A percentile compares a stretch with the other conserved stretches of the same genome.
These are phyloP conservation scores for Quillaja saponaria DNA, from an alignment of 306 rosid genomes.

Conservation along the genomic window DNA sequence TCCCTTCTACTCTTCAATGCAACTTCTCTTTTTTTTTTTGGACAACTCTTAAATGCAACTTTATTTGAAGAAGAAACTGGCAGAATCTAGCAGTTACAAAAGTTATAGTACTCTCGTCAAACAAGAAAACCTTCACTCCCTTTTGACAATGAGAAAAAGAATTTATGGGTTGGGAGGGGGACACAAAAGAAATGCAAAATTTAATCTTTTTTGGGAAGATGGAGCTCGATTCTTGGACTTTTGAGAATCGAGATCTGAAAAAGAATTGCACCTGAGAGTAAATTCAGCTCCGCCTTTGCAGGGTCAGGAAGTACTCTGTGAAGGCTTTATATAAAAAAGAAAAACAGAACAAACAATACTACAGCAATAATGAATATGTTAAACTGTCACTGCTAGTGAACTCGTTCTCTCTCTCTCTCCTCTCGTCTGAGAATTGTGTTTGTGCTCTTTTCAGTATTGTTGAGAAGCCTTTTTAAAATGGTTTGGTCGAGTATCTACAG, in stretches of 20 bases:
- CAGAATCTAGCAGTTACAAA: slow-evolving; percentile 25
- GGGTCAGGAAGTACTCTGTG: neutral
- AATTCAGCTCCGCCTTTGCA: slow-evolving; percentile 2
- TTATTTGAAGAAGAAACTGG: slow-evolving; percentile 28
- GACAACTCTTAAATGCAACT: slow-evolving; percentile 35
- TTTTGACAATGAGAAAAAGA: slow-evolving; percentile 11
- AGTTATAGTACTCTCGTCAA: slow-evolving; percentile 15
- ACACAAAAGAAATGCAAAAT: neutral
- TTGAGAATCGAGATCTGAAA: slow-evolving; percentile 49
- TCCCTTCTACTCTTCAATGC: slow-evolving; percentile 31
- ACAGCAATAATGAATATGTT: slow-evolving; percentile 4
- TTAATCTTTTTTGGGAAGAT: neutral
- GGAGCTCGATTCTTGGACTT: slow-evolving; percentile 27
- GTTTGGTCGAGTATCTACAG: too few relatives aligned
- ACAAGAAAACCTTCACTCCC: slow-evolving; percentile 17
- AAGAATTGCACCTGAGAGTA: slow-evolving; percentile 27
- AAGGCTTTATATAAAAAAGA: neutral
- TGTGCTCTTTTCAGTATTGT: too few relatives aligned
- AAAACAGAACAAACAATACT: slow-evolving; percentile 6
- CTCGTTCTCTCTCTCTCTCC: neutral
- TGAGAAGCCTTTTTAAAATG: too few relatives aligned
- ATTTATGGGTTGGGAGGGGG: neutral
- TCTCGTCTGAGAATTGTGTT: neutral
- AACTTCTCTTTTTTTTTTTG: too few relatives aligned
- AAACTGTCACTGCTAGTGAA: slow-evolving; percentile 3